Evolutionary conservation across 2,329 filamentous ascomycete genomes (phyloP).

Genomic region (Septoria linicola): DNA sequence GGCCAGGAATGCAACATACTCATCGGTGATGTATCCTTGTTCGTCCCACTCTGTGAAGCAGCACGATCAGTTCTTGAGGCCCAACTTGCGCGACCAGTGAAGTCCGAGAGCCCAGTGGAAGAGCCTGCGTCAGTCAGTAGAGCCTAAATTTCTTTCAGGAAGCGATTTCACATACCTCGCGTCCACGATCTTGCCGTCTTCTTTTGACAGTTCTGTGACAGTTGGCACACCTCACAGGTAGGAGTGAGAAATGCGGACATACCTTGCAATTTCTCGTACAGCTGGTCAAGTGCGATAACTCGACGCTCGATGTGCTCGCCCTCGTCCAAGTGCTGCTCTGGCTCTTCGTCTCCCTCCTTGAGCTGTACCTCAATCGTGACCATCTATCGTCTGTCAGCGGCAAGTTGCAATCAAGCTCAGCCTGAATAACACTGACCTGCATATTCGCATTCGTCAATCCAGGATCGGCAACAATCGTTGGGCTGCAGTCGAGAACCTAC

Average conservation of each 20-base stretch:
- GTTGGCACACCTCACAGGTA: constrained; percentile 25
- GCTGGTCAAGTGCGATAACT: constrained; percentile 55
- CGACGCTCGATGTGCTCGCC: constrained; percentile 63
- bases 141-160: not conserved
- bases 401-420: no score
- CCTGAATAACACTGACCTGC: constrained; percentile 49
- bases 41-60: constrained; percentile 31
- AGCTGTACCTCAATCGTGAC: constrained; percentile 60
- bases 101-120: constrained; percentile 62
- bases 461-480: constrained; percentile 66
- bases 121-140: constrained; percentile 44
- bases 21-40: constrained; percentile 35
- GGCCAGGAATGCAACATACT: constrained; percentile 37
- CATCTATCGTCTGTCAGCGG: constrained; percentile 36
- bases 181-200: constrained; percentile 55
- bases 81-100: constrained; percentile 43
- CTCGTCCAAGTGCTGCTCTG: constrained; percentile 60
- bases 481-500: constrained; percentile 52
- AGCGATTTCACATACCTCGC: constrained; percentile 39
- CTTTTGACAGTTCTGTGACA: constrained; percentile 37
- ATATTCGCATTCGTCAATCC: constrained; percentile 62
- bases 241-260: constrained; percentile 2
- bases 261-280: constrained; percentile 56
- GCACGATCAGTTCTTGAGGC: constrained; percentile 30
- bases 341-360: constrained; percentile 50